Evolutionary conservation across 208 protist genomes (phyloP).

Genomic region (Leishmania turanica): DNA sequence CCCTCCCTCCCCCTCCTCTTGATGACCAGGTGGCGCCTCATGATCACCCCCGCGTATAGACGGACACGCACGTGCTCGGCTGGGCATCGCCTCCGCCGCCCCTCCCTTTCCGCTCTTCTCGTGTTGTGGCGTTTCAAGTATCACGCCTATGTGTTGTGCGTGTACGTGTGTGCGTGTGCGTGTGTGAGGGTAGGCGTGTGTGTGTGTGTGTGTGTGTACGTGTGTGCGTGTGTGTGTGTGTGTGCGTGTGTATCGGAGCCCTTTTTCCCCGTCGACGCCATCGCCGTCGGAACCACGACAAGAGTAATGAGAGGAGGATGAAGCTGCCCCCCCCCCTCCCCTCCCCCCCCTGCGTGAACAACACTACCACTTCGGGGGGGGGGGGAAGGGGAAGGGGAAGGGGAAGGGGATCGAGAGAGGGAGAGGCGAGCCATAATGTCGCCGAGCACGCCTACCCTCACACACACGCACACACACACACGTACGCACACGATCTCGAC

Average conservation of each 20-base stretch:
- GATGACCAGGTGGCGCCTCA: no score
- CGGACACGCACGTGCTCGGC: no score
- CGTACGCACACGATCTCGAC: no score
- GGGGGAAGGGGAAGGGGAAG: no score
- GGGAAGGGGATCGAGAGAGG: no score
- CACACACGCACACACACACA: no score
- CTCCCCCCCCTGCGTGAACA: neutral
- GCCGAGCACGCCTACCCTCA: no score
- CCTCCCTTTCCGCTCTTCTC: neutral
- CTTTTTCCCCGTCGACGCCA: neutral
- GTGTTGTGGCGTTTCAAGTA: neutral
- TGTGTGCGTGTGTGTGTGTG: neutral
- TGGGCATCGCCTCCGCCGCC: neutral
- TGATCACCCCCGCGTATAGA: no score
- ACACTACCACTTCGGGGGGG: neutral
- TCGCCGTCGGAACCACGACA: neutral
- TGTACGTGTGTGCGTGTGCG: no score
- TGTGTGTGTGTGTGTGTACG: no score
- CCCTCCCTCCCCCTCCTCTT: no score
- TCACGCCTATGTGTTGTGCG: neutral
- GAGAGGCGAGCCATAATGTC: neutral
- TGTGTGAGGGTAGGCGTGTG: neutral
- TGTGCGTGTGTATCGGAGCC: neutral
- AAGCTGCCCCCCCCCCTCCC: neutral
- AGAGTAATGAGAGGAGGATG: neutral